Percentiles rank a stretch among this genome's conserved stretches.
Conservation (phyloP, 2,329 filamentous ascomycete species). For the Ophiobolus disseminans region DNA sequence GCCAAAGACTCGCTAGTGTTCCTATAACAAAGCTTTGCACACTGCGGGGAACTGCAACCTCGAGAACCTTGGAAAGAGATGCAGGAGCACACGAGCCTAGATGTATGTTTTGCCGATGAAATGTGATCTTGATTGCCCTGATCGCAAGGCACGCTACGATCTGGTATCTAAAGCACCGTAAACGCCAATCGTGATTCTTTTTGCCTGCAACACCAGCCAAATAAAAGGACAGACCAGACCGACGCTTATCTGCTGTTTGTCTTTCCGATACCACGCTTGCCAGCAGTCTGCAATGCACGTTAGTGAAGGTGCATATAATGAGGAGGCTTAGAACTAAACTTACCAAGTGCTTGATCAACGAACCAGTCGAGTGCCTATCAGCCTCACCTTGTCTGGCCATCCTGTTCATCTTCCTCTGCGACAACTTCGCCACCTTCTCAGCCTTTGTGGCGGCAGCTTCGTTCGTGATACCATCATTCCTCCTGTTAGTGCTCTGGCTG, state of each 20-base stretch:
- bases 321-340: conserved; percentile 48
- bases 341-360: conserved; percentile 90
- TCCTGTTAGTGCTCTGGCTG: conserved; percentile 71
- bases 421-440: conserved; percentile 84
- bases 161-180: conserved; percentile 42
- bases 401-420: conserved; percentile 98
- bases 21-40: no score
- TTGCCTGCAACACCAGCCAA: conserved; percentile 18
- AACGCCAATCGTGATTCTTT: conserved; percentile 41
- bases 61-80: no score
- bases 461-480: conserved; percentile 78
- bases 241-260: conserved; percentile 63
- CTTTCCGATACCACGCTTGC: conserved; percentile 94
- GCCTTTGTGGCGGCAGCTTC: conserved; percentile 74
- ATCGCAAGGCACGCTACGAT: conserved; percentile 23
- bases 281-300: conserved; percentile 67
- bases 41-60: no score
- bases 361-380: conserved; percentile 84
- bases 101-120: conserved; percentile 4
- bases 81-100: background rate
- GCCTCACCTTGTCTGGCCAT: conserved; percentile 97
- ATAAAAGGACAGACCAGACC: conserved; percentile 9
- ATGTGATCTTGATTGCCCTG: conserved; percentile 28
- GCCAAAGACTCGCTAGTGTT: no score
- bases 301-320: conserved; percentile 14